phyloP scores from a whole-genome alignment of 1,284 basidiomycete genomes.

The Malassezia brasiliensis region DNA sequence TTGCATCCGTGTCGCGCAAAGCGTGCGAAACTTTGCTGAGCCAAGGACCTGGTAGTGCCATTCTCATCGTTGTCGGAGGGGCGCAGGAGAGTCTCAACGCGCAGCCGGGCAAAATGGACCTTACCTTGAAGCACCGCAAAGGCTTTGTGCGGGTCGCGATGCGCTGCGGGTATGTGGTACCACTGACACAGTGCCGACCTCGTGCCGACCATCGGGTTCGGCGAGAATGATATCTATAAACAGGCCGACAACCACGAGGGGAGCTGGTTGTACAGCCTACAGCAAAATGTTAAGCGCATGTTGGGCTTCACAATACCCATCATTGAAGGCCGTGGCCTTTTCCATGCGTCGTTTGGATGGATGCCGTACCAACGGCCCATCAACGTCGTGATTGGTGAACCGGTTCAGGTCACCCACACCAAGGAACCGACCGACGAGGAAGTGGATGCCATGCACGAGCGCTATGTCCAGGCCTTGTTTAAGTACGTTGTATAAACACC shows the following conservation, averaged over 20 bases:
- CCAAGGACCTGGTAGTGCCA: slow-evolving; percentile 54
- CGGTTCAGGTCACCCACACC: slow-evolving; percentile 68
- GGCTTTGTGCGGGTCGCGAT: slow-evolving; percentile 97
- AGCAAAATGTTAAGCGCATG: slow-evolving; percentile 48
- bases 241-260: slow-evolving; percentile 91
- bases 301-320: slow-evolving; percentile 96
- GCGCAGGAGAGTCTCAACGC: slow-evolving; percentile 88
- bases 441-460: slow-evolving; percentile 66
- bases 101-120: slow-evolving; percentile 83
- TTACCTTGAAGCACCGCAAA: slow-evolving; percentile 65
- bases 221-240: slow-evolving; percentile 96
- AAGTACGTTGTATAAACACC: slow-evolving; percentile 10
- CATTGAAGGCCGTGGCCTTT: slow-evolving; percentile 67
- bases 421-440: slow-evolving; percentile 73
- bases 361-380: slow-evolving; percentile 91
- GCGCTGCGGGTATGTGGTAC: slow-evolving; percentile 62
- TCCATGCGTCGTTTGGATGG: slow-evolving; percentile 62
- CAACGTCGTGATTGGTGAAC: slow-evolving; percentile 79
- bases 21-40: slow-evolving; percentile 80
- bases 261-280: slow-evolving; percentile 62
- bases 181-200: slow-evolving; percentile 19
- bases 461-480: slow-evolving; percentile 72
- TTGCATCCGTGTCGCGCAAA: slow-evolving; percentile 80
- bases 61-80: slow-evolving; percentile 92
- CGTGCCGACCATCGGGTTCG: slow-evolving; percentile 58